Conservation (phyloP, 179 eudicot genomes). For the Amaranthus tricolor region DNA sequence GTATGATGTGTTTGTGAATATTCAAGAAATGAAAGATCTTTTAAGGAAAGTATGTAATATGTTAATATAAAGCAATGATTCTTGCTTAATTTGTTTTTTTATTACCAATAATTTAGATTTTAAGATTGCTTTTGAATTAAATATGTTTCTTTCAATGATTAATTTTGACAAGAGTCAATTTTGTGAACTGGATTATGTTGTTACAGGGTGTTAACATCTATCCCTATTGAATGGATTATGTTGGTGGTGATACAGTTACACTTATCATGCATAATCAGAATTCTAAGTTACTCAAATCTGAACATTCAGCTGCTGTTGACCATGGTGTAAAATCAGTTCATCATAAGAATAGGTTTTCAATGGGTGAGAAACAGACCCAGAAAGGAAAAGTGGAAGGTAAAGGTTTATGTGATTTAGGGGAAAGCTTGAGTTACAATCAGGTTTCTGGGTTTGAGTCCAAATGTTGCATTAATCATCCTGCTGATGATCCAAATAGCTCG, state of each 20-base stretch:
- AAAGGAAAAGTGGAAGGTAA: conserved; percentile 28
- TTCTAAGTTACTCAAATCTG: conserved; percentile 25
- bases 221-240: conserved; percentile 37
- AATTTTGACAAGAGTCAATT: conserved; percentile 24
- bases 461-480: conserved; percentile 29
- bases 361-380: conserved; percentile 26
- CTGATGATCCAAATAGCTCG: conserved; percentile 31
- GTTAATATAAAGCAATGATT: no score
- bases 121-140: conserved; percentile 19
- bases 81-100: no score
- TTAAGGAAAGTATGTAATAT: no score
- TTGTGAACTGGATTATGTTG: conserved; percentile 24
- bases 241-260: conserved; percentile 48
- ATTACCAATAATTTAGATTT: conserved; percentile 17
- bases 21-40: no score
- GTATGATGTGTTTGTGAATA: no score
- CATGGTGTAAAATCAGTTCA: conserved; percentile 13
- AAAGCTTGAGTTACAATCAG: conserved; percentile 28
- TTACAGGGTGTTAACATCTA: conserved; percentile 31
- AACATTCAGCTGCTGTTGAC: conserved; percentile 19
- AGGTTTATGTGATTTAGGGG: conserved; percentile 18
- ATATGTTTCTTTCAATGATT: conserved; percentile 19
- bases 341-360: conserved; percentile 20
- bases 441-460: conserved; percentile 34
- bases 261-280: conserved; percentile 32